Evolutionary conservation across 2,329 filamentous ascomycete species (phyloP), one percentile per base, ranked within the genome.

Genomic region (Amauroascus niger): DNA sequence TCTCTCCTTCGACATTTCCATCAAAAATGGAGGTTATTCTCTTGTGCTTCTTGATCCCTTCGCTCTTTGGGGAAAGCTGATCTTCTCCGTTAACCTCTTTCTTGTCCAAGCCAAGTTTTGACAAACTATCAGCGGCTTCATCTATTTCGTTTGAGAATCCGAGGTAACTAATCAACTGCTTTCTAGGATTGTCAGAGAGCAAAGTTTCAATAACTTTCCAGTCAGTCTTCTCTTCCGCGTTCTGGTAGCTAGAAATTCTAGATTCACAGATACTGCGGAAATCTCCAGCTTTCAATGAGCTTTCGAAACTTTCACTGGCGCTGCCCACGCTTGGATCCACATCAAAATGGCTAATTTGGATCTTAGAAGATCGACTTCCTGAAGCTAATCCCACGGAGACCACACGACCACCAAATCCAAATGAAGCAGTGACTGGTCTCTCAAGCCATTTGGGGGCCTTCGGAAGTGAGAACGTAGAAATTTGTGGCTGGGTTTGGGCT

Each of bases 141-240:
- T 79, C 80, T 53, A 81, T 78, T 37, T 69, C 65, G 55, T 85
- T 81, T 28, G 81, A 76, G 69, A 97, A 91, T n/a, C 91, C 93
- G 16, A 98, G 79, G 66, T 94, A 90, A 61, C 94, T 86, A 20
- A 93, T 80, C 54, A 98, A 84, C 66, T 87, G 84, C 67, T 86
- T 85, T 40, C 90, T 82, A n/a, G 89, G 86, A 64, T 91, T 90
- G 28, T 86, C 83, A 2, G 87, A 84, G 47, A 91, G 85, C 57
- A 98, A 72, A 1, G 89, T 93, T 69, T 93, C 84, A 68, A 98
- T 88, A 35, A 97, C 88, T 60, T 86, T 86, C 93, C 93, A 98
- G 69, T 97, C 91, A 3, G 87, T 86, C 75, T 89, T 96, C 67
- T 97, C 93, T 60, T 95, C 88, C 1, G 96, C 90, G 0, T 82